Evolutionary conservation across 768 basidiomycete genomes (phyloP).

Genomic region (Dacryopinax primogenitus): DNA sequence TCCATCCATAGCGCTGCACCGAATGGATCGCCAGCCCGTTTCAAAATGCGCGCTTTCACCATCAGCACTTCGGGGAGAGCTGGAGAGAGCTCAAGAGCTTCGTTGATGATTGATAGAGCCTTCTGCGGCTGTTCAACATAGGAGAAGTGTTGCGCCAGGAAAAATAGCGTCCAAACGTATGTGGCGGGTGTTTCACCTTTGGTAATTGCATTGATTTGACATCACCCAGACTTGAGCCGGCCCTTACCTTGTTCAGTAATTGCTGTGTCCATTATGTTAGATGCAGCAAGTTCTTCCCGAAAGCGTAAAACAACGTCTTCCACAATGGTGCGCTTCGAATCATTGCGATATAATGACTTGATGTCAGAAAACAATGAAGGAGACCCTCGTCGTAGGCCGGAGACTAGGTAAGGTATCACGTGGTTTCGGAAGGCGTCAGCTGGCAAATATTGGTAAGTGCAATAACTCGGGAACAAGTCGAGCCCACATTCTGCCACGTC

Average conservation of each 20-base stretch:
- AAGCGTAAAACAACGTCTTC: conserved; percentile 53
- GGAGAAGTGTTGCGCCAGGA: conserved; percentile 81
- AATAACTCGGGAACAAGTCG: conserved; percentile 10
- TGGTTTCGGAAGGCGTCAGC: conserved; percentile 57
- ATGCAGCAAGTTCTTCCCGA: conserved; percentile 24
- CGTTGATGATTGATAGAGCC: conserved; percentile 50
- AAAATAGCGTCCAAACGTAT: conserved; percentile 91
- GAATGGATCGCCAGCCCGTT: conserved; percentile 66
- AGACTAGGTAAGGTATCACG: conserved; percentile 51
- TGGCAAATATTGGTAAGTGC: conserved; percentile 17
- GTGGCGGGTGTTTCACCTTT: conserved; percentile 53
- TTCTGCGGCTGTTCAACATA: conserved; percentile 38
- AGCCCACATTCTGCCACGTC: conserved; percentile 45
- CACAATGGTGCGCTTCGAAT: conserved; percentile 51
- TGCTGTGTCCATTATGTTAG: not conserved
- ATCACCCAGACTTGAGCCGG: conserved; percentile 15
- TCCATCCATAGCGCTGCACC: conserved; percentile 67
- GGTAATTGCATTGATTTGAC: not conserved
- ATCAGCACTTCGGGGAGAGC: conserved; percentile 83
- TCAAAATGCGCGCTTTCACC: conserved; percentile 68
- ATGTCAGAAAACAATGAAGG: conserved; percentile 89
- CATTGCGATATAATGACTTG: conserved; percentile 64
- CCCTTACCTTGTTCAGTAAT: not conserved
- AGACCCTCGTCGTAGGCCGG: conserved; percentile 66
- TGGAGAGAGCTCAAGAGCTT: conserved; percentile 72